A percentile compares a stretch with the other conserved stretches of the same genome.
Conservation (phyloP, 306 rosid species). For the Myrica gale region DNA sequence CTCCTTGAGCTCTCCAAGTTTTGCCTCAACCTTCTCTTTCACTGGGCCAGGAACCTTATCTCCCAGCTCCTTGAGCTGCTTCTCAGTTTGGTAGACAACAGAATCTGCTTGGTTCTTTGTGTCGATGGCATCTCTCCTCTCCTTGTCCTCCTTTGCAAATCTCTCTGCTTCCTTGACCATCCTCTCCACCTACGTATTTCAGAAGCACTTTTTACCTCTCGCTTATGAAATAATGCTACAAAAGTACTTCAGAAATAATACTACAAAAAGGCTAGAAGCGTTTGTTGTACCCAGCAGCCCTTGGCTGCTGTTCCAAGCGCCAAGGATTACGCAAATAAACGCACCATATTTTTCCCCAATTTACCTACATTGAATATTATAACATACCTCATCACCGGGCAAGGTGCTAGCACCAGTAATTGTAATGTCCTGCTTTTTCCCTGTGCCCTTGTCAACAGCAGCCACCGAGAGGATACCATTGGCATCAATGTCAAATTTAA, state of each 20-base stretch:
- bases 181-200: slow-evolving; percentile 58
- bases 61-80: slow-evolving; percentile 87
- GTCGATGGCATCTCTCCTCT: slow-evolving; percentile 88
- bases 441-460: slow-evolving; percentile 92
- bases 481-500: slow-evolving; percentile 92
- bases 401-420: slow-evolving; percentile 97
- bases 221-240: not conserved
- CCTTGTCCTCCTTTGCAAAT: slow-evolving; percentile 82
- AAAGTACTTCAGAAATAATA: not conserved
- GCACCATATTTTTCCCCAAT: not conserved
- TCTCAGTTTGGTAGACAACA: slow-evolving; percentile 90
- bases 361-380: not conserved
- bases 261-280: not conserved
- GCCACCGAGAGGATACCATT: slow-evolving; percentile 89
- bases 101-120: slow-evolving; percentile 94
- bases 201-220: not conserved
- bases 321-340: not conserved
- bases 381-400: slow-evolving; percentile 81
- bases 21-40: slow-evolving; percentile 88
- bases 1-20: slow-evolving; percentile 77
- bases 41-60: slow-evolving; percentile 90
- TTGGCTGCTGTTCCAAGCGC: not conserved
- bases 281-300: not conserved
- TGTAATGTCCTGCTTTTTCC: slow-evolving; percentile 93
- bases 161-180: slow-evolving; percentile 84